A percentile compares a stretch with the other conserved stretches of the same genome.
These are phyloP conservation scores for Capsicum baccatum DNA, from an alignment of 257 asterid species.

Conservation along the genomic window DNA sequence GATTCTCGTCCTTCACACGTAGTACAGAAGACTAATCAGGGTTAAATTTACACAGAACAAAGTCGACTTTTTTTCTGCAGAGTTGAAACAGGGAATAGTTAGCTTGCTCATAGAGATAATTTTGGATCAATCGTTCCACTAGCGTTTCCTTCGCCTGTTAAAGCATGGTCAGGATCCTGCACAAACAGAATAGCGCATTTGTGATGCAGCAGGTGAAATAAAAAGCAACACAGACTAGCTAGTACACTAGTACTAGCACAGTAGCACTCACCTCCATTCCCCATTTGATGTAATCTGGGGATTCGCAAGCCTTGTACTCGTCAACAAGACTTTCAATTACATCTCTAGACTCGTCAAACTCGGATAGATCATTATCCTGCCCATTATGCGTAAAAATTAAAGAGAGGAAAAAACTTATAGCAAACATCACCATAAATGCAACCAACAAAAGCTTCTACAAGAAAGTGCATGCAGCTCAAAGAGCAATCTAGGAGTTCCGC, in stretches of 20 bases:
- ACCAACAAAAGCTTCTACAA: neutral
- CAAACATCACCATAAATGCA: neutral
- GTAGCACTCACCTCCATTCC: constrained; percentile 85
- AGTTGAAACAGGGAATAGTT: neutral
- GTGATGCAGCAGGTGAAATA: neutral
- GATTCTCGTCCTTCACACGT: neutral
- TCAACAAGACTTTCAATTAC: constrained; percentile 93
- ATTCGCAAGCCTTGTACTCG: constrained; percentile 99
- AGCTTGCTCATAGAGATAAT: constrained; percentile 48
- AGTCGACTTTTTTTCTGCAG: neutral
- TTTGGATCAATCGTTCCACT: constrained; percentile 77
- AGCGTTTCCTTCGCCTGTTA: constrained; percentile 86
- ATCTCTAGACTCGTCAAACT: constrained; percentile 98
- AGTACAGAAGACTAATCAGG: neutral
- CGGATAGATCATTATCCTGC: constrained; percentile 98
- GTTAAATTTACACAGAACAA: constrained; percentile 15
- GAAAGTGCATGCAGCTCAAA: neutral
- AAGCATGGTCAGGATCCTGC: constrained; percentile 81
- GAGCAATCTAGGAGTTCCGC: neutral
- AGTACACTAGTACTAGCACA: neutral
- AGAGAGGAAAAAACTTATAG: neutral
- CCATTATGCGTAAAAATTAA: constrained; percentile 32
- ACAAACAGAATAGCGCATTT: constrained; percentile 4
- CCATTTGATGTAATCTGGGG: constrained; percentile 99
- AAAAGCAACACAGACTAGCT: neutral